Evolutionary conservation across 225 moss, liverwort and hornwort species (phyloP), one percentile per base, ranked within the genome.

Genomic region (Pseudisothecium myosuroides): DNA sequence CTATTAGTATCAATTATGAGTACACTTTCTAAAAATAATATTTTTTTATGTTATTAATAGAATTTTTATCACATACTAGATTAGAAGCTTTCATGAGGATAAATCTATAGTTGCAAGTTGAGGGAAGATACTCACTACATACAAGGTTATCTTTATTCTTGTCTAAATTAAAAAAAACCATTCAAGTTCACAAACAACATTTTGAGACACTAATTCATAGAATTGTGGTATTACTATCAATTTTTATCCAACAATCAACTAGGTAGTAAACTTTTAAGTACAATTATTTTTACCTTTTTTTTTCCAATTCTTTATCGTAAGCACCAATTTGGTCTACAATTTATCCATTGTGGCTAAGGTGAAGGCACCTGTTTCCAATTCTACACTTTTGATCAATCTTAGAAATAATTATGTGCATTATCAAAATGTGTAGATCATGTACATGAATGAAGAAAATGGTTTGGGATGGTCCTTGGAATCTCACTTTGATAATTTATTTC

Each of bases 71-170:
- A 23, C 7, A n/a, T n/a, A 22, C 0, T 12, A 23, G n/a, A 68
- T n/a, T 23, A n/a, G 5, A 68, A 22, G 13, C 23, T 68, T 2
- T 2, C 0, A n/a, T 14, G 6, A 68, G 23, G 39, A 2, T n/a
- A 23, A 68, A 39, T 23, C n/a, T 68, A 14, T n/a, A n/a, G 68
- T 68, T 68, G n/a, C 68, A n/a, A 69, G 13, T 0, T 39, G 0
- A 39, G 0, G 7, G n/a, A 68, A 24, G 2, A 69, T 24, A 69
- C 1, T 69, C 11, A 39, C 8, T 14, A 2, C 1, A 4, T 0
- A 7, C 0, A 69, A 69, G 12, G 0, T 39, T 68, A n/a, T 68
- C 7, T n/a, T n/a, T 68, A 14, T 69, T 24, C 4, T 14, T 67
- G 11, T 67, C 37, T 37, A 67, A 23, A 39, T 69, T 4, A 2